phyloP scores from a whole-genome alignment of 108 stramenopile species.

The Stephanodiscus triporus region DNA sequence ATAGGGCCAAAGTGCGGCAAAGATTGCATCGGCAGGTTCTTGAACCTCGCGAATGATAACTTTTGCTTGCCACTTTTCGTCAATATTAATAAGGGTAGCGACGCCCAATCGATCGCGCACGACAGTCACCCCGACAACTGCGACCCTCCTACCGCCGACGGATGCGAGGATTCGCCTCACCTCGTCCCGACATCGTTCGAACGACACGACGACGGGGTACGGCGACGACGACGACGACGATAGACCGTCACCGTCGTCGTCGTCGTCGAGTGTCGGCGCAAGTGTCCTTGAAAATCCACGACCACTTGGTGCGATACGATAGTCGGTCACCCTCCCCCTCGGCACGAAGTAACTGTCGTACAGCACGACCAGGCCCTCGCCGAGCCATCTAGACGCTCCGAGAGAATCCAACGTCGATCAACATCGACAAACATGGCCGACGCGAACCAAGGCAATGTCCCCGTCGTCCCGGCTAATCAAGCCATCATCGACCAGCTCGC shows the following conservation, averaged over 20 bases:
- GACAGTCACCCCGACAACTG: constrained; percentile 42
- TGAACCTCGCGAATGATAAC: constrained; percentile 41
- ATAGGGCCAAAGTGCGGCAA: constrained; percentile 30
- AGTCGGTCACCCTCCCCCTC: constrained; percentile 48
- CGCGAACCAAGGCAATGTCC: no score
- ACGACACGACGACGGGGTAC: no score
- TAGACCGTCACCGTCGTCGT: no score
- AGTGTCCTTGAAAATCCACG: constrained; percentile 49
- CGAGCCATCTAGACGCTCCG: no score
- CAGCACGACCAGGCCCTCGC: constrained; percentile 39
- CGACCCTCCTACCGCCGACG: constrained; percentile 32
- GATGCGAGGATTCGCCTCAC: constrained; percentile 45
- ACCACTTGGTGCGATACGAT: constrained; percentile 56
- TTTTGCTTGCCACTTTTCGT: constrained; percentile 25
- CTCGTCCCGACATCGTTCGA: constrained; percentile 50
- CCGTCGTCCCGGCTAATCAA: no score
- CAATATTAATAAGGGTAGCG: constrained; percentile 16
- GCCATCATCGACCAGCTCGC: no score
- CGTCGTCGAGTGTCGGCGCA: not conserved
- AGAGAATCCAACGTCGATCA: no score
- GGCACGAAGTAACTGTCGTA: constrained; percentile 58
- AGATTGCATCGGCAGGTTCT: constrained; percentile 38
- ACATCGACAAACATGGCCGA: no score
- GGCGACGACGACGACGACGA: no score
- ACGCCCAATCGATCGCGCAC: no score